Conservation (phyloP, 2,329 filamentous ascomycete species). For the Diplodia mutila region DNA sequence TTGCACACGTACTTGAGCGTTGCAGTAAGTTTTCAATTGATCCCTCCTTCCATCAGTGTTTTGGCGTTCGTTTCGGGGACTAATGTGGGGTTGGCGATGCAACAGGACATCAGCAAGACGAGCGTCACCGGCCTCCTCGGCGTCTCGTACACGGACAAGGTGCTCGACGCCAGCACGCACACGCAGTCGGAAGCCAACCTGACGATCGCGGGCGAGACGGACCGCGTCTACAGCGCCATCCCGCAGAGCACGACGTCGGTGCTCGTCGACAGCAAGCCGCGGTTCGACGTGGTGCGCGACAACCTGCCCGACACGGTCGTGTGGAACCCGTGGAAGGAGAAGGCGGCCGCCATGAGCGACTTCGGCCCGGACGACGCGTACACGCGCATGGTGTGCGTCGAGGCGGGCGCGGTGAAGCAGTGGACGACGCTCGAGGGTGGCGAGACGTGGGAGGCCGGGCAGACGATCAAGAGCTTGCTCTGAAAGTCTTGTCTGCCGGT, state of each 20-base stretch:
- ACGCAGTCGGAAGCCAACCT: conserved; percentile 69
- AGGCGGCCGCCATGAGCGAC: conserved; percentile 79
- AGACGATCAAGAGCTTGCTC: conserved; percentile 55
- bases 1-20: conserved; percentile 89
- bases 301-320: conserved; percentile 87
- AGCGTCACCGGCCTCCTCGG: conserved; percentile 75
- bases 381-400: conserved; percentile 92
- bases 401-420: conserved; percentile 79
- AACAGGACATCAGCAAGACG: conserved; percentile 78
- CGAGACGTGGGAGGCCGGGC: conserved; percentile 67
- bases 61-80: background rate
- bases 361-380: conserved; percentile 89
- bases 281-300: conserved; percentile 78
- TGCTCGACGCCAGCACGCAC: conserved; percentile 64
- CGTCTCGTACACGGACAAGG: conserved; percentile 82
- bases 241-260: conserved; percentile 67
- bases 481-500: conserved; percentile 20
- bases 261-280: conserved; percentile 63
- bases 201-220: conserved; percentile 76
- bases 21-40: conserved; percentile 60
- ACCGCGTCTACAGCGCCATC: conserved; percentile 79
- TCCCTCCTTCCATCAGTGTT: background rate
- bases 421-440: conserved; percentile 87
- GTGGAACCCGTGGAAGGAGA: conserved; percentile 96
- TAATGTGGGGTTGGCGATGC: background rate